These are phyloP conservation scores for Auricularia heimuer DNA, from an alignment of 768 basidiomycete species.

Conservation along the genomic window DNA sequence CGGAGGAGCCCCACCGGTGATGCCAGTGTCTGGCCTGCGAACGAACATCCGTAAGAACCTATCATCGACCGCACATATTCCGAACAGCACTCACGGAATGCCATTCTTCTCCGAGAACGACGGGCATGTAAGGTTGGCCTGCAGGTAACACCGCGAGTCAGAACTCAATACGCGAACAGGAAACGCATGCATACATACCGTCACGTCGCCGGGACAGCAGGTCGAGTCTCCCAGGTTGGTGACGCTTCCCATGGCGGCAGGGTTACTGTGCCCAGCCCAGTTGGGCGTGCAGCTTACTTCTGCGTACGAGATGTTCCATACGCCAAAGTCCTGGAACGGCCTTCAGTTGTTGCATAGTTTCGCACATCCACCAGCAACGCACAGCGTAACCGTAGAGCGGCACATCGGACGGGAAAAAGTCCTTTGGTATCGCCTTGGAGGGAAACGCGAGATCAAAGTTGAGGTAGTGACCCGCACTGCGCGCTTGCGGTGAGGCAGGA, in stretches of 20 bases:
- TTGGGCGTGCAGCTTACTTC: conserved; percentile 47
- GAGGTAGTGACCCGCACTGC: conserved; percentile 55
- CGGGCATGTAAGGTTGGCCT: conserved; percentile 45
- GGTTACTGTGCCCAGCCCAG: conserved; percentile 55
- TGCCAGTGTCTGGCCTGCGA: neutral
- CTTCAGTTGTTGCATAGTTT: too few species aligned
- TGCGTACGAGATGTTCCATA: conserved; percentile 74
- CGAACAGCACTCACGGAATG: conserved; percentile 41
- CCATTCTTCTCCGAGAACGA: conserved; percentile 63
- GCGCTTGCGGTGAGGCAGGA: neutral
- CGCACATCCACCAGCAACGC: neutral
- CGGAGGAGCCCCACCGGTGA: neutral
- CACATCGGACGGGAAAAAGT: conserved; percentile 68
- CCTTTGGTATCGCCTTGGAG: conserved; percentile 53
- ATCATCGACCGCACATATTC: neutral
- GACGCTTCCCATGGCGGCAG: conserved; percentile 61
- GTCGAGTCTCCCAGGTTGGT: conserved; percentile 43
- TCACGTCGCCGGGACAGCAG: conserved; percentile 67
- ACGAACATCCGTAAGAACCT: neutral
- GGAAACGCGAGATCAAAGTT: conserved; percentile 83
- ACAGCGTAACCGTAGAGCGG: conserved; percentile 50
- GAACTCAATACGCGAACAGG: too few species aligned
- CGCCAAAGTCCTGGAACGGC: conserved; percentile 59
- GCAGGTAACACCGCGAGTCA: neutral
- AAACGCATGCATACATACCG: conserved; percentile 26